A percentile compares a stretch with the other conserved stretches of the same genome.
These are phyloP conservation scores for Leccinum angustisporum DNA, from an alignment of 1,284 basidiomycete species.

Conservation along the genomic window DNA sequence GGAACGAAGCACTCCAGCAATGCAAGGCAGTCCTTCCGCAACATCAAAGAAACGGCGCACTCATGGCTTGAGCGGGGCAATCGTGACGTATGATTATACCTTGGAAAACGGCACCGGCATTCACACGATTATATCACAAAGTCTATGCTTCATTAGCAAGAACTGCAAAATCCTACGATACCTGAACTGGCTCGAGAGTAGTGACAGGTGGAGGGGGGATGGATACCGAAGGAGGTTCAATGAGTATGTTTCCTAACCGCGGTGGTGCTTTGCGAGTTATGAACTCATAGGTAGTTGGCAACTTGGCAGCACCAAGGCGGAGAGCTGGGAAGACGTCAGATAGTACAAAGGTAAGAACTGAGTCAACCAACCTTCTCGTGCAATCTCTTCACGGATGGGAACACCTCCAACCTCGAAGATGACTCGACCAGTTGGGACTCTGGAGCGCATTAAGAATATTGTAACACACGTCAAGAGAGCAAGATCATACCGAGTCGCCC, in stretches of 20 bases:
- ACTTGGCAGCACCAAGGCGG: constrained; percentile 85
- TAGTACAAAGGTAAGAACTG: not conserved
- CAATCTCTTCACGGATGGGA: constrained; percentile 90
- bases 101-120: not conserved
- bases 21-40: not conserved
- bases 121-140: not conserved
- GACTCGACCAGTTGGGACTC: constrained; percentile 89
- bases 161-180: constrained; percentile 4
- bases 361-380: constrained; percentile 71
- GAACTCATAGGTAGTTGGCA: constrained; percentile 91
- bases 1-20: not conserved
- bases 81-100: not conserved
- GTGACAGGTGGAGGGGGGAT: constrained; percentile 18
- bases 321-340: constrained; percentile 57
- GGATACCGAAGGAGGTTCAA: constrained; percentile 39
- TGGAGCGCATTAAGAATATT: constrained; percentile 31
- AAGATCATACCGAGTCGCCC: constrained; percentile 82
- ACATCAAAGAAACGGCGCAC: not conserved
- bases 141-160: constrained; percentile 8
- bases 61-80: not conserved
- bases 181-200: constrained; percentile 12
- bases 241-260: constrained; percentile 72
- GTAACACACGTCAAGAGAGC: not conserved
- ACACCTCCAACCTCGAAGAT: constrained; percentile 94
- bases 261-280: constrained; percentile 72